A percentile compares a stretch with the other conserved stretches of the same genome.
phyloP scores from a whole-genome alignment of 2,329 filamentous ascomycete species.

The Monosporascus ibericus region DNA sequence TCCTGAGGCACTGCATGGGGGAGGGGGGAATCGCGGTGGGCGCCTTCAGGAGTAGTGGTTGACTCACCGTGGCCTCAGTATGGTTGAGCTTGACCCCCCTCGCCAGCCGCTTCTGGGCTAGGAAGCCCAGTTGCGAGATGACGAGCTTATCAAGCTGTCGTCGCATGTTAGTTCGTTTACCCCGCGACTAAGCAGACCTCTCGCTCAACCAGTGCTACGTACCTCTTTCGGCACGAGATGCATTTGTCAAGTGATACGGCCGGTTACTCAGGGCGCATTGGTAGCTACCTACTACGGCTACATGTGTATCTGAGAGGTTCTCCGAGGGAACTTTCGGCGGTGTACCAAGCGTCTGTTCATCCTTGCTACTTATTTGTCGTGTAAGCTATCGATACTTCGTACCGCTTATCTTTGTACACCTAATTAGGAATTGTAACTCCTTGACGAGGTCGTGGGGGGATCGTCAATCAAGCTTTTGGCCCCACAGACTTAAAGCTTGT shows the following conservation, averaged over 20 bases:
- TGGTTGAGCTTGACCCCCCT: constrained; percentile 86
- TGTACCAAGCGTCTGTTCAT: no score
- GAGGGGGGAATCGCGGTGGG: neutral
- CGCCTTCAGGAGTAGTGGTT: neutral
- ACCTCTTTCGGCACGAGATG: constrained; percentile 31
- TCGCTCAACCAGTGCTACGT: constrained; percentile 5
- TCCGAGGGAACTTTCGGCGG: neutral
- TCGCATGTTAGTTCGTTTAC: neutral
- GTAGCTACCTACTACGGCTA: neutral
- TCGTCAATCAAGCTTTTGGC: no score
- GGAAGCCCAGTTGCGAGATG: constrained; percentile 79
- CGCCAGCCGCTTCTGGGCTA: constrained; percentile 83
- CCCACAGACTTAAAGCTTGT: neutral
- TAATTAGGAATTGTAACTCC: neutral
- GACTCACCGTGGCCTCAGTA: constrained; percentile 70
- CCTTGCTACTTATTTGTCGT: no score
- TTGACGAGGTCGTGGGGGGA: no score
- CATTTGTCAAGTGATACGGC: constrained; percentile 11
- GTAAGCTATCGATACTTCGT: neutral
- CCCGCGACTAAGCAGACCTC: neutral
- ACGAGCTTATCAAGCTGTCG: constrained; percentile 87
- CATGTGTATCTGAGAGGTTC: neutral
- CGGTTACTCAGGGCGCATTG: neutral
- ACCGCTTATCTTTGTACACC: neutral
- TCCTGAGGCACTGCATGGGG: neutral